These are phyloP conservation scores for Phytophthora fragariaefolia DNA, from an alignment of 352 stramenopile species.

Conservation along the genomic window DNA sequence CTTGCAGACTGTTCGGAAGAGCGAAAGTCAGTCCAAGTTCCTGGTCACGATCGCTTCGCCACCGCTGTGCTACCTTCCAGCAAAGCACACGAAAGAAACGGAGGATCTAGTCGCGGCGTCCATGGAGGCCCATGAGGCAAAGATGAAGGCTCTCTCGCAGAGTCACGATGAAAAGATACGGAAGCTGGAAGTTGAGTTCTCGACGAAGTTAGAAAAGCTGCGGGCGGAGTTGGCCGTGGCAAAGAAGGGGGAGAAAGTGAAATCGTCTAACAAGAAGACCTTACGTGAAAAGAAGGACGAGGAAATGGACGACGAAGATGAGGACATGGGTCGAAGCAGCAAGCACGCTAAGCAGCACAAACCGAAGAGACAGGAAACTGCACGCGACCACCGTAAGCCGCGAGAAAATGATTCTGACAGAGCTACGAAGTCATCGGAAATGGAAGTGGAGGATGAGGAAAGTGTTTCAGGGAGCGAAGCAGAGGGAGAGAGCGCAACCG, in stretches of 20 bases:
- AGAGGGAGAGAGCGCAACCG: background rate
- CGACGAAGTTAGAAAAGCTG: constrained; percentile 53
- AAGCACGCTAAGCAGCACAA: constrained; percentile 9
- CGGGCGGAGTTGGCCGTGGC: constrained; percentile 51
- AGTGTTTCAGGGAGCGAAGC: constrained; percentile 21
- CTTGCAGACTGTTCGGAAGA: constrained; percentile 54
- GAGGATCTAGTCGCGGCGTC: constrained; percentile 74
- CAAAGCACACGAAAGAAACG: constrained; percentile 80
- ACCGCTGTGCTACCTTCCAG: constrained; percentile 75
- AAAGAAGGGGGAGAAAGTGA: constrained; percentile 29
- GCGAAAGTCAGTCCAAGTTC: constrained; percentile 59
- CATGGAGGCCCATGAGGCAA: constrained; percentile 75
- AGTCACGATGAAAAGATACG: constrained; percentile 56
- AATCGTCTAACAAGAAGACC: constrained; percentile 5
- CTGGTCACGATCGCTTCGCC: constrained; percentile 72
- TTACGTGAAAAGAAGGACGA: constrained; percentile 28
- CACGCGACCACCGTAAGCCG: background rate
- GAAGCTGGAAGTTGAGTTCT: constrained; percentile 59
- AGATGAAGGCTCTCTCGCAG: constrained; percentile 45
- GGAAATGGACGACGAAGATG: constrained; percentile 25
- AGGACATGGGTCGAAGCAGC: constrained; percentile 14
- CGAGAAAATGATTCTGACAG: background rate
- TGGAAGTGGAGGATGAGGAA: constrained; percentile 30
- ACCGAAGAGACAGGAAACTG: constrained; percentile 2
- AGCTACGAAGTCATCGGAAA: constrained; percentile 6